Base-by-base conservation (phyloP, 805 yeast genomes). In the Clavispora vitiphila region DNA sequence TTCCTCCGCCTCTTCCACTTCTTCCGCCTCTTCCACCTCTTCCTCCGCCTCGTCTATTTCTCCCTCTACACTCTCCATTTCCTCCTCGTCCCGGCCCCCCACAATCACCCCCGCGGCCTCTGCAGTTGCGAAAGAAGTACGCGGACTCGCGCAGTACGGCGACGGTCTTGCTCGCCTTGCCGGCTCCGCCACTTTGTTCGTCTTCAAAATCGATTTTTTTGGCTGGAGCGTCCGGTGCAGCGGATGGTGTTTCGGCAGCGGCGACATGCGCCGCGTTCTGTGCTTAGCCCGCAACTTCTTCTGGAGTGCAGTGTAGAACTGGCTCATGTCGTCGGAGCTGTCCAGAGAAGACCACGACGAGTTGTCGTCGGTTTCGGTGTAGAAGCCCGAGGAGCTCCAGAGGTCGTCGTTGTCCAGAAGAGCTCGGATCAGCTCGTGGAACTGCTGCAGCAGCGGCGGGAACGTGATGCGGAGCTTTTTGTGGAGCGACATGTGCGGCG, bases 401-500 rank as follows among this genome's bases (percentile, higher is more conserved):
- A 51, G 34, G 8, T 48, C 54, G 9, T 49, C 58, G 24, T 55
- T 59, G 22, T 48, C 52, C 34, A 38, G 38, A n/a, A 21, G 26
- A 10, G 24, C 16, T 5, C 12, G 26, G 18, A 44, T 38, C 12
- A 46, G 34, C 4, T 40, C 38, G 26, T 32, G 38, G 16, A 14
- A 11, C 31, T 16, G 30, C 23, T 16, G 31, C 38, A 24, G 31
- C 40, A 39, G 24, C 27, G 49, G 51, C 29, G 39, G 19, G 1
- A 71, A 71, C 41, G 60, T 65, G 38, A 70, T 70, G 20, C 75
- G 58, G 20, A 70, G 57, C 42, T 70, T 70, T 43, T 70, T 70
- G 51, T 62, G 69, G 46, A 64, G 72, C 10, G 71, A 62, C 6
- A 60, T 54, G 43, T 61, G 66, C 19, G 61, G 50, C 2, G 67